Evolutionary conservation across 352 stramenopile genomes (phyloP), one percentile per base, ranked within the genome.

Genomic region (Nannochloropsis limnetica): DNA sequence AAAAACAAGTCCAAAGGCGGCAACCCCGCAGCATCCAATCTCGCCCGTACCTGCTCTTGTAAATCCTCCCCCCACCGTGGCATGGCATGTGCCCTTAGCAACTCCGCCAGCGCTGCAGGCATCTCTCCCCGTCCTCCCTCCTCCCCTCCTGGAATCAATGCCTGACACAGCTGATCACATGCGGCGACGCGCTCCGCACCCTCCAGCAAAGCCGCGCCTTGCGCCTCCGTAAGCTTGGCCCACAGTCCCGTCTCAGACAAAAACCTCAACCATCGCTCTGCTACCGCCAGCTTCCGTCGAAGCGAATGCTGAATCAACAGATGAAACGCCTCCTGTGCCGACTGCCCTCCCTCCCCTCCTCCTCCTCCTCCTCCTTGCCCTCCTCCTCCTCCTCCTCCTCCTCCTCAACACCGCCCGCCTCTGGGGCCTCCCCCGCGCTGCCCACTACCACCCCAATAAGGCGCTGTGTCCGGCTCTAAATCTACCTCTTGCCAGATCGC

Each of bases 271-370:
- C 61, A 74, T 20, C 61, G 15, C 61, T 74, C 61, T 15, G 61
- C 61, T 5, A 74, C 11, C 25, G 61, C 61, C 61, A 74, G 61
- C 61, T 74, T 74, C n/a, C 61, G 61, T 74, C 61, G 61, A 25
- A 74, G 61, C 61, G 61, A 74, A 11, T 74, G 61, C 61, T 74
- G 61, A 74, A 74, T 74, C 11, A 74, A 74, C n/a, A 74, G n/a
- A 29, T 74, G 61, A 27, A 74, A 74, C 15, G 61, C 25, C 61
- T 74, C 61, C 4, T 49, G 37, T 49, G 37, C 37, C 8, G 37
- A 20, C 37, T 49, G 37, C 37, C 37, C 37, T 49, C 37, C 37
- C 37, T 49, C 37, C 37, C 37, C 37, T 1, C 17, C 8, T 14
- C 37, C 37, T 49, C 37, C 17, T 14, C 37, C 37, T 20, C 37